Percentiles rank a stretch among this genome's conserved stretches.
phyloP scores from a whole-genome alignment of 139 green algal species.

The Coelastrella sp. region DNA sequence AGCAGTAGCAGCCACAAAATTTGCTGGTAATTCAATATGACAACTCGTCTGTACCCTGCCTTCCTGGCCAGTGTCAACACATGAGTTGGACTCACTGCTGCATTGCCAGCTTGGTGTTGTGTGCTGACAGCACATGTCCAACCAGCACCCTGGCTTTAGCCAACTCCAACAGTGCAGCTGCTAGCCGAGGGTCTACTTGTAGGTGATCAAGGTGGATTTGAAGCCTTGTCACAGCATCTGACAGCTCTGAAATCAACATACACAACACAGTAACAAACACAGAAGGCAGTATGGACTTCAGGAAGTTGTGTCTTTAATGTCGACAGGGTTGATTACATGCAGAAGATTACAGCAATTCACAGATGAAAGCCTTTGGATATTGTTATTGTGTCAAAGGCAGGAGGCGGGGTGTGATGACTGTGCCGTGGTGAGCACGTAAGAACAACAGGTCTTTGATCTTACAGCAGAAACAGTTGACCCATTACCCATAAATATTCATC shows the following conservation, averaged over 20 bases:
- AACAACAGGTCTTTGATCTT: too few relatives aligned
- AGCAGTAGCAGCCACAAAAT: too few relatives aligned
- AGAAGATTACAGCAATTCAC: too few relatives aligned
- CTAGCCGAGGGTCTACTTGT: not conserved
- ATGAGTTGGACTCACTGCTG: not conserved
- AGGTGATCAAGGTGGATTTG: not conserved
- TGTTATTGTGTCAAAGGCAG: too few relatives aligned
- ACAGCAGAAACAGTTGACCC: not conserved
- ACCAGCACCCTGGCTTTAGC: slow-evolving; percentile 61
- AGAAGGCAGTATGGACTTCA: not conserved
- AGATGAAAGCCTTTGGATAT: too few relatives aligned
- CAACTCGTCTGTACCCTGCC: too few relatives aligned
- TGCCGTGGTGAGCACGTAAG: too few relatives aligned
- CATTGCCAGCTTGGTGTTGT: not conserved
- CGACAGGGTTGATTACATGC: too few relatives aligned
- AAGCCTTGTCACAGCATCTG: not conserved
- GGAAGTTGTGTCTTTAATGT: too few relatives aligned
- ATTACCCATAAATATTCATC: not conserved
- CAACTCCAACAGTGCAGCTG: slow-evolving; percentile 60
- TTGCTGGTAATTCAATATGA: too few relatives aligned
- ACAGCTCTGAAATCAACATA: slow-evolving; percentile 14
- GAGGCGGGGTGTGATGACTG: too few relatives aligned
- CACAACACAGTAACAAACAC: not conserved
- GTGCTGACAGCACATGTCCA: not conserved
- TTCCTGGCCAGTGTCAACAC: too few relatives aligned